A percentile compares a stretch with the other conserved stretches of the same genome.
These are phyloP conservation scores for Lentinula detonsa DNA, from an alignment of 768 basidiomycete species.

Conservation along the genomic window DNA sequence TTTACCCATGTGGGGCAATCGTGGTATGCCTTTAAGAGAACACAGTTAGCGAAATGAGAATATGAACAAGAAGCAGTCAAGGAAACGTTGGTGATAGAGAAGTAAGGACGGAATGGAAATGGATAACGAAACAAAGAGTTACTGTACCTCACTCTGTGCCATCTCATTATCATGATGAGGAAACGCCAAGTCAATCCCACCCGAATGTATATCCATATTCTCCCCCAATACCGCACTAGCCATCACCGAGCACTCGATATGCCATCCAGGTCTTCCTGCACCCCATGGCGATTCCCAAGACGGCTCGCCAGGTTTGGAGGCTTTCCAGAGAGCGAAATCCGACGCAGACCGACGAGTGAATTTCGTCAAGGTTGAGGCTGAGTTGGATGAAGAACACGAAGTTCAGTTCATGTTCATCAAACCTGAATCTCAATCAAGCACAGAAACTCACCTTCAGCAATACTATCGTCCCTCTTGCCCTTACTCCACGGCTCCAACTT, in stretches of 20 bases:
- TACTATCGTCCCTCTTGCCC: slow-evolving; percentile 89
- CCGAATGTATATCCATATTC: slow-evolving; percentile 96
- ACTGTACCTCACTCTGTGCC: slow-evolving; percentile 87
- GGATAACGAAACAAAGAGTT: neutral
- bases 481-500: slow-evolving; percentile 96
- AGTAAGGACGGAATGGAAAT: neutral
- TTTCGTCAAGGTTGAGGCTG: slow-evolving; percentile 53
- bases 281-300: slow-evolving; percentile 98
- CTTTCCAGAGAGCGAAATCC: slow-evolving; percentile 98
- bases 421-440: neutral
- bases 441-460: slow-evolving; percentile 59
- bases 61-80: neutral
- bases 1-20: slow-evolving; percentile 93
- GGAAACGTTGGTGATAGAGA: neutral
- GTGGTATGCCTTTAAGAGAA: slow-evolving; percentile 75
- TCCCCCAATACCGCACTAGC: slow-evolving; percentile 85
- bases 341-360: slow-evolving; percentile 71
- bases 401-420: neutral
- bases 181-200: slow-evolving; percentile 96
- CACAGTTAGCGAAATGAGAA: neutral
- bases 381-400: neutral
- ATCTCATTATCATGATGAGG: slow-evolving; percentile 99
- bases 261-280: slow-evolving; percentile 94
- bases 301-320: slow-evolving; percentile 93
- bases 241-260: slow-evolving; percentile 99